Conservation (phyloP, 2,329 filamentous ascomycete genomes). For the Fusarium papillatum region DNA sequence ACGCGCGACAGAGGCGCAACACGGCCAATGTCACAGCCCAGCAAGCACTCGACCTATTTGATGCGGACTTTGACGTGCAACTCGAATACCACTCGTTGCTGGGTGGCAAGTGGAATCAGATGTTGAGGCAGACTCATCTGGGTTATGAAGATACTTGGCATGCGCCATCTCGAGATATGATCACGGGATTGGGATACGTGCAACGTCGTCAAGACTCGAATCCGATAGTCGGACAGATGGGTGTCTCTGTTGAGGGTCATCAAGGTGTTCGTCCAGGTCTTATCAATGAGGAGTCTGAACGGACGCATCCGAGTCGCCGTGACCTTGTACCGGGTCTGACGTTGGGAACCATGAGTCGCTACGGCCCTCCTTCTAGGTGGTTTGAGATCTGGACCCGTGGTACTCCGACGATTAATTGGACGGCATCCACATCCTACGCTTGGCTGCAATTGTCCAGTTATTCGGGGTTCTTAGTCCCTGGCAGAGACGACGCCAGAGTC, state of each 20-base stretch:
- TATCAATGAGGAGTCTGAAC: constrained; percentile 67
- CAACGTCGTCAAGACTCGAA: constrained; percentile 62
- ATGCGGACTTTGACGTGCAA: constrained; percentile 63
- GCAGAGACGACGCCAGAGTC: constrained; percentile 35
- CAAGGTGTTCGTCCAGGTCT: constrained; percentile 66
- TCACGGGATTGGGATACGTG: constrained; percentile 65
- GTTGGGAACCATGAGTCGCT: constrained; percentile 70
- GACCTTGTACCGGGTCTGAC: constrained; percentile 70
- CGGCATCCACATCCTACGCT: constrained; percentile 58
- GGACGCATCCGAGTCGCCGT: constrained; percentile 55
- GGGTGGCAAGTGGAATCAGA: constrained; percentile 68
- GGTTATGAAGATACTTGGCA: constrained; percentile 68
- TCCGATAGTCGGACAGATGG: constrained; percentile 72
- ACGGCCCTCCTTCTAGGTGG: constrained; percentile 68
- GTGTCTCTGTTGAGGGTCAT: constrained; percentile 73
- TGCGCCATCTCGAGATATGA: constrained; percentile 68
- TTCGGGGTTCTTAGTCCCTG: constrained; percentile 62
- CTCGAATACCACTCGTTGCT: constrained; percentile 65
- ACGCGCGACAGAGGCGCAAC: constrained; percentile 66
- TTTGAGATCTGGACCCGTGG: constrained; percentile 76
- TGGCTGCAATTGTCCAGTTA: constrained; percentile 67
- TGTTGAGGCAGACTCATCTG: constrained; percentile 63
- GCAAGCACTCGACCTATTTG: constrained; percentile 62
- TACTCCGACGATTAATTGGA: constrained; percentile 65
- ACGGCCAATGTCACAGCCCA: constrained; percentile 63